Evolutionary conservation across 2,329 filamentous ascomycete genomes (phyloP).

Genomic region (Phialophora macrospora): DNA sequence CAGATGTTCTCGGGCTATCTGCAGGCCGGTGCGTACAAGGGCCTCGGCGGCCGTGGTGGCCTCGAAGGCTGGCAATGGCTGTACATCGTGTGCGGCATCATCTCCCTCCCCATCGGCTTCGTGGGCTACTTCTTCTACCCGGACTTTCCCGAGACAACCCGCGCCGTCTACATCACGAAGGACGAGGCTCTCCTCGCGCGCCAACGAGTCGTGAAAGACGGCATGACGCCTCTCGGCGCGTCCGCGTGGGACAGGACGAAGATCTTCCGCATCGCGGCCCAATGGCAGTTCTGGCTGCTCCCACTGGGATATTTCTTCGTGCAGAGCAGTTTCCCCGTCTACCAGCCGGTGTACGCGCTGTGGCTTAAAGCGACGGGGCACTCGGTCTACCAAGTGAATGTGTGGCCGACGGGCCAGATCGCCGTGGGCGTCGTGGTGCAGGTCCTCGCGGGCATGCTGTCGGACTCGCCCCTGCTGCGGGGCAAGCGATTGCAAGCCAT

Average conservation of each 20-base stretch:
- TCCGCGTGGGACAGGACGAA: constrained; percentile 45
- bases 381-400: constrained; percentile 51
- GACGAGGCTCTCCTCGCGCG: constrained; percentile 37
- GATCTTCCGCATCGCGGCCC: constrained; percentile 47
- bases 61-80: constrained; percentile 52
- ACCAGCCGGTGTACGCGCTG: constrained; percentile 50
- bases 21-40: constrained; percentile 57
- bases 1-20: constrained; percentile 58
- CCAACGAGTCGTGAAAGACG: constrained; percentile 44
- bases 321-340: constrained; percentile 47
- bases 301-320: constrained; percentile 48
- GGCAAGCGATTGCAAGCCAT: constrained; percentile 25
- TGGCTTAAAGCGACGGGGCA: constrained; percentile 49
- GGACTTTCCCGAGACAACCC: constrained; percentile 52
- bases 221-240: constrained; percentile 47
- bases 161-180: constrained; percentile 50
- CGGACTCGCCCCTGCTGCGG: constrained; percentile 28
- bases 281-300: constrained; percentile 55
- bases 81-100: constrained; percentile 48
- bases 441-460: constrained; percentile 29
- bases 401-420: constrained; percentile 52
- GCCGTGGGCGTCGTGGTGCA: constrained; percentile 50
- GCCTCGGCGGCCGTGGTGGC: constrained; percentile 54
- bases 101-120: constrained; percentile 51
- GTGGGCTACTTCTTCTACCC: constrained; percentile 51